Evolutionary conservation across 169 alveolate genomes (phyloP).

Genomic region (Neospora caninum): DNA sequence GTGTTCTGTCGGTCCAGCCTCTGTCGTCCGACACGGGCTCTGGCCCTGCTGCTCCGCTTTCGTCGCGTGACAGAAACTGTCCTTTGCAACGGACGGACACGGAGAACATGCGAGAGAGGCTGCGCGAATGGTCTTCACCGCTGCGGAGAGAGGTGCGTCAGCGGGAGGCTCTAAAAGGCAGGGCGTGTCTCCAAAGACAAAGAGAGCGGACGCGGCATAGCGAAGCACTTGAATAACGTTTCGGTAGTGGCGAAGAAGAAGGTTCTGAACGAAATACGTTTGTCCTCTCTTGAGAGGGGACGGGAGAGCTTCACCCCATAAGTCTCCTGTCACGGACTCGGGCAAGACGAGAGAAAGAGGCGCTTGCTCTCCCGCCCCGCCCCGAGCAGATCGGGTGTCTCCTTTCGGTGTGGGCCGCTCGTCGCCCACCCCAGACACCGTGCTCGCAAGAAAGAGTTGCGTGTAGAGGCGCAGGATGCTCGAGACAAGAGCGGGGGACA

Average conservation of each 20-base stretch:
- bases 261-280: neutral
- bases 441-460: neutral
- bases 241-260: neutral
- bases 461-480: neutral
- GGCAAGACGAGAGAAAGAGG: too few species aligned
- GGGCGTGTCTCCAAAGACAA: constrained; percentile 16
- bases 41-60: neutral
- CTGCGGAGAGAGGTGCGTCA: neutral
- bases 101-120: constrained; percentile 18
- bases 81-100: neutral
- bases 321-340: too few species aligned
- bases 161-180: neutral
- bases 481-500: neutral
- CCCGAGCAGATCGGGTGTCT: neutral
- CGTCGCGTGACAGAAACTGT: neutral
- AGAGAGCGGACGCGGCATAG: neutral
- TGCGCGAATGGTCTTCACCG: neutral
- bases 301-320: too few species aligned
- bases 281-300: neutral
- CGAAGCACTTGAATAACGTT: neutral
- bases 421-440: neutral
- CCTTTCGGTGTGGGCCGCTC: neutral
- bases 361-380: neutral
- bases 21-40: neutral
- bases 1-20: neutral